These are phyloP conservation scores for Citrullus mucosospermus DNA, from an alignment of 306 rosid genomes.

Conservation along the genomic window DNA sequence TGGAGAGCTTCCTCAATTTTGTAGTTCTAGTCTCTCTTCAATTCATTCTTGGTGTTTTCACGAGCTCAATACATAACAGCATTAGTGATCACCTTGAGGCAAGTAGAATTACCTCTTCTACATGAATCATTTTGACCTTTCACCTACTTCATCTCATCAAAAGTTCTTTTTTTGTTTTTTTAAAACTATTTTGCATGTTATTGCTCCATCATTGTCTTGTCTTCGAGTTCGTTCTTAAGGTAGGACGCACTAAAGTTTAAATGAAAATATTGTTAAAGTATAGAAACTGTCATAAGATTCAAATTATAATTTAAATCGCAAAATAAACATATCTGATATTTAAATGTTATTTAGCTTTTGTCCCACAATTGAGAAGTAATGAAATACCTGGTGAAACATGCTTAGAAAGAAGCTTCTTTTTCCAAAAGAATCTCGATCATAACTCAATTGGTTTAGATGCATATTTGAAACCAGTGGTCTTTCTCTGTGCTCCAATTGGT, in stretches of 20 bases:
- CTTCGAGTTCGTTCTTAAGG: neutral
- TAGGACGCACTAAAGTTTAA: neutral
- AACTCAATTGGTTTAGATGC: no score
- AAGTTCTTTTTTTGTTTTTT: neutral
- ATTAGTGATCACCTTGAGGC: neutral
- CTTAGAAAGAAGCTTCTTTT: no score
- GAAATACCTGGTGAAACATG: no score
- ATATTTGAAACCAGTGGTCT: neutral
- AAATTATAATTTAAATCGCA: neutral
- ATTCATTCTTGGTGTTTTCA: neutral
- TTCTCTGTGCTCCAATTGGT: neutral
- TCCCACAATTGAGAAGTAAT: no score
- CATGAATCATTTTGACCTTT: neutral
- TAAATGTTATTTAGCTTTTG: neutral
- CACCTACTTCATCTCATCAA: neutral
- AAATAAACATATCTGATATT: neutral
- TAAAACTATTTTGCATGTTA: neutral
- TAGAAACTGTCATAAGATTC: neutral
- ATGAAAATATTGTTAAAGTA: neutral
- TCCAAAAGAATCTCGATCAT: no score
- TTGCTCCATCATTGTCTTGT: neutral
- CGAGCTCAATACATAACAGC: neutral
- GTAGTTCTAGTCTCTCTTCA: neutral
- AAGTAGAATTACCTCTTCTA: neutral
- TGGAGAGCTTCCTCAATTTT: constrained; percentile 18